phyloP scores from a whole-genome alignment of 2,329 filamentous ascomycete genomes.

The Xylaria sp. region DNA sequence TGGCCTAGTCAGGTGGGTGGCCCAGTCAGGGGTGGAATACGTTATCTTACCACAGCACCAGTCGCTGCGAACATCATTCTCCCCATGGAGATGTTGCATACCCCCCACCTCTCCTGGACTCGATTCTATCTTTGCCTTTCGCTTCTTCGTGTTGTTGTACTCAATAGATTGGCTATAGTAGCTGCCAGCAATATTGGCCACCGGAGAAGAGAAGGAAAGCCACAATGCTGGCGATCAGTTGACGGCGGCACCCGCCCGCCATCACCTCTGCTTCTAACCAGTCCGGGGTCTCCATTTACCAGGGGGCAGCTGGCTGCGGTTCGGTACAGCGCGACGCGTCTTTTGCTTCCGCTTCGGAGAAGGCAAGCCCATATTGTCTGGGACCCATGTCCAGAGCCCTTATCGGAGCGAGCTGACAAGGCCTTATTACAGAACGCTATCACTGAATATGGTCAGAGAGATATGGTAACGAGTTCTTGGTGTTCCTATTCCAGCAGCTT shows the following conservation, averaged over 20 bases:
- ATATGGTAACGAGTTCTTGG: neutral
- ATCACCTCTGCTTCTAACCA: neutral
- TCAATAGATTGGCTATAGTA: neutral
- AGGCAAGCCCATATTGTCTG: neutral
- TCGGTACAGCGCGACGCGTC: conserved; percentile 7
- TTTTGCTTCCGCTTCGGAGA: neutral
- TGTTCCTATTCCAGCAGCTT: neutral
- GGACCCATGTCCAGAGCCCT: conserved; percentile 12
- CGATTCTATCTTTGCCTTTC: neutral
- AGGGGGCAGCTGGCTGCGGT: neutral
- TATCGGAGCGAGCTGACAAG: conserved; percentile 23
- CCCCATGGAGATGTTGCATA: neutral
- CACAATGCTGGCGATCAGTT: neutral
- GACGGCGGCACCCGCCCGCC: conserved; percentile 19
- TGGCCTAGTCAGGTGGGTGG: no score
- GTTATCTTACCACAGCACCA: no score
- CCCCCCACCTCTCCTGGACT: neutral
- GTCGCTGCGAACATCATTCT: neutral
- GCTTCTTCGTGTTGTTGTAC: neutral
- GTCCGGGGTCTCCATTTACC: conserved; percentile 2
- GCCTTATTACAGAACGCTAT: conserved; percentile 21
- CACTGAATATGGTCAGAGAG: neutral
- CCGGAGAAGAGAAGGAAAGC: neutral
- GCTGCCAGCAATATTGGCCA: neutral
- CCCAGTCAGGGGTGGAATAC: no score